Conservation (phyloP, 2,329 filamentous ascomycete species). For the Botrytis fragariae region DNA sequence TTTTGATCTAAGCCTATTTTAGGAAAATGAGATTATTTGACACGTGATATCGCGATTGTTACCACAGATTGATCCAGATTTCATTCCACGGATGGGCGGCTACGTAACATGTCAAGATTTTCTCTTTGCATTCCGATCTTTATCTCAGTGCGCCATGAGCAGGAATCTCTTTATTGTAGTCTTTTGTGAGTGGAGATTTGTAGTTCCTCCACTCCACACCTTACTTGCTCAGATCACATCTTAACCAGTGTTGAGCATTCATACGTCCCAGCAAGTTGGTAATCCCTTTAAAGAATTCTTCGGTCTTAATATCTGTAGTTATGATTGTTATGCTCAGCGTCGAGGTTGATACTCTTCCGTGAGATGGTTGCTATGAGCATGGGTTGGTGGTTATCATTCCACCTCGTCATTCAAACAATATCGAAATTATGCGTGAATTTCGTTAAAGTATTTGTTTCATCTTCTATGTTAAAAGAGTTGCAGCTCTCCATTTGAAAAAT, state of each 20-base stretch:
- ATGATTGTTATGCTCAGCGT: neutral
- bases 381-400: neutral
- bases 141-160: neutral
- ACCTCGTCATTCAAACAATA: neutral
- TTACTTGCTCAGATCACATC: neutral
- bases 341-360: neutral
- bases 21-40: fast-evolving
- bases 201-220: neutral
- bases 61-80: neutral
- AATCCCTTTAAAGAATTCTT: neutral
- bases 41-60: neutral
- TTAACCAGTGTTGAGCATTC: neutral
- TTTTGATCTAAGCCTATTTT: neutral
- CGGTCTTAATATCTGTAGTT: neutral
- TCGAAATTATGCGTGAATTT: neutral
- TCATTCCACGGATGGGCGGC: neutral
- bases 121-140: constrained; percentile 8
- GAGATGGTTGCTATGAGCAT: neutral
- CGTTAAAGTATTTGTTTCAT: neutral
- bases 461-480: neutral
- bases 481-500: neutral
- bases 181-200: neutral
- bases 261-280: neutral
- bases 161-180: neutral
- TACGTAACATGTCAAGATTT: neutral